These are phyloP conservation scores for Amphicarpaea edgeworthii DNA, from an alignment of 306 rosid species.

Conservation along the genomic window DNA sequence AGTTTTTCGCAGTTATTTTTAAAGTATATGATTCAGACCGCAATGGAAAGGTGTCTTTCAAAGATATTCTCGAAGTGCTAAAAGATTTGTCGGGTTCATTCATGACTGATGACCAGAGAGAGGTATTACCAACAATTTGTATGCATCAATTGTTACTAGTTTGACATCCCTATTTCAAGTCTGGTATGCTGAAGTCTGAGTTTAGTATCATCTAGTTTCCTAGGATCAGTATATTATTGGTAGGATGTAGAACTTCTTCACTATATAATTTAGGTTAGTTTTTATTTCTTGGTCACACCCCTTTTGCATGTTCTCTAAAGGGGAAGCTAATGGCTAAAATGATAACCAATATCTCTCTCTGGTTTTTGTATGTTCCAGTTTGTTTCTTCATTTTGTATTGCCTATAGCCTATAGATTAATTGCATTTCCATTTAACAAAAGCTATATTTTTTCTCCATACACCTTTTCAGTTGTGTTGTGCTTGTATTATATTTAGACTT, in stretches of 20 bases:
- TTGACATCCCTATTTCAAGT: conserved; percentile 33
- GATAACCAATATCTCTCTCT: not conserved
- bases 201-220: conserved; percentile 9
- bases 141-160: conserved; percentile 25
- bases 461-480: conserved; percentile 9
- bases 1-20: conserved; percentile 71
- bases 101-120: conserved; percentile 89
- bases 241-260: conserved; percentile 10
- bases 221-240: conserved; percentile 21
- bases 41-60: conserved; percentile 83
- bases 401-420: not conserved
- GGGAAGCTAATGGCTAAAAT: not conserved
- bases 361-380: not conserved
- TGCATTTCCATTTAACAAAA: conserved; percentile 31
- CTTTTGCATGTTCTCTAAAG: conserved; percentile 2
- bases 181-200: conserved; percentile 17
- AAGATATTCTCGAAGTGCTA: conserved; percentile 79
- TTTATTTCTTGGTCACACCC: conserved; percentile 13
- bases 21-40: conserved; percentile 79
- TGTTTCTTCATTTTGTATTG: conserved; percentile 12
- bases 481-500: conserved; percentile 15
- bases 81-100: conserved; percentile 85
- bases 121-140: conserved; percentile 61
- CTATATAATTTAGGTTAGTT: conserved; percentile 12
- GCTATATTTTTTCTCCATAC: not conserved